phyloP scores from a whole-genome alignment of 2,329 filamentous ascomycete species.

The Macroventuria anomochaeta region DNA sequence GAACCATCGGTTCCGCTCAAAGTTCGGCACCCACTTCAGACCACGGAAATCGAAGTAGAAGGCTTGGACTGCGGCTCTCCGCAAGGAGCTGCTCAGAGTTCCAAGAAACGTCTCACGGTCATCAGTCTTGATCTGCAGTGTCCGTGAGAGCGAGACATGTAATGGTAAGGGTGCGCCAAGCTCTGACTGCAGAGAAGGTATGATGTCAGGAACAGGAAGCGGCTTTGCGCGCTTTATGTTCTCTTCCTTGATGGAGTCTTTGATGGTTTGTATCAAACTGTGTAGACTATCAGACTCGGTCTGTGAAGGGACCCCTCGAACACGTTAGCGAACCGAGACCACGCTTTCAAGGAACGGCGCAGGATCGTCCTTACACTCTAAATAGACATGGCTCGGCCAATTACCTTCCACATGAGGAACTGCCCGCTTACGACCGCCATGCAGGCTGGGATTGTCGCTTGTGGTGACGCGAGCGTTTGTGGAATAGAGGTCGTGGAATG shows the following conservation, averaged over 20 bases:
- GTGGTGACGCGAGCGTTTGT: constrained; percentile 78
- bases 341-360: constrained; percentile 1
- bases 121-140: constrained; percentile 75
- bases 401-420: constrained; percentile 86
- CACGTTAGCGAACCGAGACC: constrained; percentile 38
- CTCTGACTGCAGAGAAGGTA: constrained; percentile 77
- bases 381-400: constrained; percentile 91
- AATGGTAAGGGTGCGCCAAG: constrained; percentile 79
- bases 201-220: constrained; percentile 54
- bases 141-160: constrained; percentile 88
- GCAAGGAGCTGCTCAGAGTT: constrained; percentile 56
- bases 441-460: constrained; percentile 80
- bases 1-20: constrained; percentile 77
- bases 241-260: constrained; percentile 22
- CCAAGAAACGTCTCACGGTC: constrained; percentile 73
- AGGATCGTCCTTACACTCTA: constrained; percentile 76
- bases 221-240: constrained; percentile 32
- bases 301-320: constrained; percentile 48
- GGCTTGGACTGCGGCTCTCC: constrained; percentile 57
- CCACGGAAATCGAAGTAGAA: constrained; percentile 56
- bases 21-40: constrained; percentile 71
- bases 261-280: constrained; percentile 39
- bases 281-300: constrained; percentile 39
- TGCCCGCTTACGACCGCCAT: constrained; percentile 81
- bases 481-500: constrained; percentile 90